Evolutionary conservation across 1,139 yeast genomes (phyloP).

Genomic region (Scheffersomyces illinoinensis): DNA sequence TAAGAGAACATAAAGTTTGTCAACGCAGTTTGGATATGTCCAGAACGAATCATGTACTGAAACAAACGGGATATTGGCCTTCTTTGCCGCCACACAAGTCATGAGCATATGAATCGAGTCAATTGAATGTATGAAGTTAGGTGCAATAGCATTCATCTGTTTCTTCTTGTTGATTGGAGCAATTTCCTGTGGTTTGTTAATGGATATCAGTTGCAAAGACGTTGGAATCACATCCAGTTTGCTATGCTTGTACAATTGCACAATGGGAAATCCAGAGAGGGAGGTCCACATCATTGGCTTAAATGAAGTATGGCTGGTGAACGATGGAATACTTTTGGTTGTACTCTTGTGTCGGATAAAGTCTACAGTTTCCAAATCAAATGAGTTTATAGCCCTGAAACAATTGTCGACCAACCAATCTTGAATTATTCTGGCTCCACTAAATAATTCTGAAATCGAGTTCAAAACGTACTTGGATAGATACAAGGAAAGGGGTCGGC

Average conservation of each 20-base stretch:
- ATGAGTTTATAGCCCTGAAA: conserved; percentile 28
- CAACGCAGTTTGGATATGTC: conserved; percentile 41
- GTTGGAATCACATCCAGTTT: conserved; percentile 18
- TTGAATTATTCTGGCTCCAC: conserved; percentile 36
- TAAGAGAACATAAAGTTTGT: conserved; percentile 22
- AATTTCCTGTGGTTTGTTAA: conserved; percentile 16
- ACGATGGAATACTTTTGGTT: conserved; percentile 11
- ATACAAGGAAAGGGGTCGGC: conserved; percentile 16
- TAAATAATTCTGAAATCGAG: conserved; percentile 37
- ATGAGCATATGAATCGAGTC: conserved; percentile 43
- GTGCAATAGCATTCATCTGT: conserved; percentile 43
- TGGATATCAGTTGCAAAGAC: conserved; percentile 25
- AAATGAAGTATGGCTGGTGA: conserved; percentile 17
- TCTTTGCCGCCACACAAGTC: conserved; percentile 30
- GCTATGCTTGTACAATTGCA: conserved; percentile 34
- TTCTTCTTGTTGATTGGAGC: conserved; percentile 30
- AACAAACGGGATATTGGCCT: conserved; percentile 27
- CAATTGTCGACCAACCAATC: conserved; percentile 38
- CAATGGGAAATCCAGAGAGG: conserved; percentile 42
- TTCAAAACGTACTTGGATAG: conserved; percentile 28
- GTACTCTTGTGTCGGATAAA: conserved; percentile 6
- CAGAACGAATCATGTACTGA: conserved; percentile 50
- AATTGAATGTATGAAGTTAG: conserved; percentile 47
- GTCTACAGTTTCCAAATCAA: conserved; percentile 20
- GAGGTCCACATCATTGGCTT: conserved; percentile 49